Evolutionary conservation across 1,284 basidiomycete species (phyloP).

Genomic region (Ustilago nuda): DNA sequence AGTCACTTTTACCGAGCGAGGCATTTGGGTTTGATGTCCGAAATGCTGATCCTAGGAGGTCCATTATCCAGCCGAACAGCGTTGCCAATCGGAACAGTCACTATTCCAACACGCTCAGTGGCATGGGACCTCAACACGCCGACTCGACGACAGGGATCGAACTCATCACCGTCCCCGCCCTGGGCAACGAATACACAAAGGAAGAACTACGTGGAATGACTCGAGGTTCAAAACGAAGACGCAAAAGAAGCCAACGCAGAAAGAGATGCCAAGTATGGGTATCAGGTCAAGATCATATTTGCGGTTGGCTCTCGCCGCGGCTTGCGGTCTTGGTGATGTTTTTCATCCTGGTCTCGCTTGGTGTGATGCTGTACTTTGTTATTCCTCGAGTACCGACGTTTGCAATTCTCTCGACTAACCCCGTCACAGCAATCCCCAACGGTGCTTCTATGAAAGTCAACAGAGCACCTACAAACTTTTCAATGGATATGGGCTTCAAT

Average conservation of each 20-base stretch:
- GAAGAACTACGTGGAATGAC: constrained; percentile 58
- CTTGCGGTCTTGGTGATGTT: constrained; percentile 58
- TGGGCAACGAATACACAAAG: constrained; percentile 60
- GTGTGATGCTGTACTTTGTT: constrained; percentile 58
- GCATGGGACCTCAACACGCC: constrained; percentile 38
- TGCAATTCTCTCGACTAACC: constrained; percentile 49
- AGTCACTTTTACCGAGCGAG: constrained; percentile 45
- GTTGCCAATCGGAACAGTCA: constrained; percentile 13
- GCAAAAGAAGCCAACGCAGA: constrained; percentile 36
- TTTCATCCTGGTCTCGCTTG: constrained; percentile 36
- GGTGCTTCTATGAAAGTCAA: constrained; percentile 53
- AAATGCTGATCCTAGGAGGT: constrained; percentile 54
- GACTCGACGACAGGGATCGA: constrained; percentile 57
- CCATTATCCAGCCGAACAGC: constrained; percentile 27
- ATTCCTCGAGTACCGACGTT: constrained; percentile 62
- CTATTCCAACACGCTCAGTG: constrained; percentile 12
- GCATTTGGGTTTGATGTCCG: constrained; percentile 63
- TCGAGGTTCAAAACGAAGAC: constrained; percentile 28
- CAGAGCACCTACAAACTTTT: constrained; percentile 51
- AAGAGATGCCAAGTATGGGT: constrained; percentile 46
- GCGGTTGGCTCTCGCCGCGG: constrained; percentile 54
- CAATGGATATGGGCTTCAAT: constrained; percentile 61
- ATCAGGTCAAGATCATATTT: constrained; percentile 51
- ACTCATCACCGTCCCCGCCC: constrained; percentile 64
- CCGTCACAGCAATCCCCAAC: constrained; percentile 55